Percentiles rank a stretch among this genome's conserved stretches.
These are phyloP conservation scores for Globisporangium lucens DNA, from an alignment of 352 stramenopile species.

Conservation along the genomic window DNA sequence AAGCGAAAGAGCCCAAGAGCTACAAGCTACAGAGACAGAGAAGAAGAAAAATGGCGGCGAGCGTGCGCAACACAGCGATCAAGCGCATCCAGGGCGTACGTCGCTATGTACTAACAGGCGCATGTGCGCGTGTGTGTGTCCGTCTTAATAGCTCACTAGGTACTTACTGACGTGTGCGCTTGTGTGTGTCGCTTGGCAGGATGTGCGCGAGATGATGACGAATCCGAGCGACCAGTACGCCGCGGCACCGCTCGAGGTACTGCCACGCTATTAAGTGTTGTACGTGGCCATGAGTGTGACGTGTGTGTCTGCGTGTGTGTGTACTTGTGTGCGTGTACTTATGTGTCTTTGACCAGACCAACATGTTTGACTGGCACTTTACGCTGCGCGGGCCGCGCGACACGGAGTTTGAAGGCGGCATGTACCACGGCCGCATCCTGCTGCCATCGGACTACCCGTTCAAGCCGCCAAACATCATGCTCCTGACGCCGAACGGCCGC, in stretches of 20 bases:
- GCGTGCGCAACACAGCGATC: conserved; percentile 4
- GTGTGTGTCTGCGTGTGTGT: background rate
- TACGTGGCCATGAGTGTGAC: background rate
- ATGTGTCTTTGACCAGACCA: conserved; percentile 37
- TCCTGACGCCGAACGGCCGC: conserved; percentile 96
- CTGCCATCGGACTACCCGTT: conserved; percentile 93
- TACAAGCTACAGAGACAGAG: background rate
- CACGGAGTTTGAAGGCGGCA: conserved; percentile 96
- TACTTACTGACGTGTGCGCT: background rate
- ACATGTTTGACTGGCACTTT: conserved; percentile 96
- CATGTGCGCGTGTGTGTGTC: background rate
- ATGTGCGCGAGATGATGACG: conserved; percentile 88
- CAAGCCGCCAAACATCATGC: conserved; percentile 98
- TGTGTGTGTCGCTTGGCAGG: conserved; percentile 25
- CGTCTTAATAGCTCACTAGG: background rate
- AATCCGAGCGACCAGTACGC: conserved; percentile 83
- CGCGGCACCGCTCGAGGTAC: conserved; percentile 69
- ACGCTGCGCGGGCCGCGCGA: conserved; percentile 95
- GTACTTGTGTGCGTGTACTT: background rate
- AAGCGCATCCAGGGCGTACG: conserved; percentile 5
- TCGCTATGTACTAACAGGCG: background rate
- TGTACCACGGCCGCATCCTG: conserved; percentile 98
- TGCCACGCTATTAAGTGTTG: background rate
- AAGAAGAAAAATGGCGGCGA: background rate
- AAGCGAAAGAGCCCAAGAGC: background rate